phyloP scores from a whole-genome alignment of 164 flowering plant species.

The Euptelea pleiosperma region DNA sequence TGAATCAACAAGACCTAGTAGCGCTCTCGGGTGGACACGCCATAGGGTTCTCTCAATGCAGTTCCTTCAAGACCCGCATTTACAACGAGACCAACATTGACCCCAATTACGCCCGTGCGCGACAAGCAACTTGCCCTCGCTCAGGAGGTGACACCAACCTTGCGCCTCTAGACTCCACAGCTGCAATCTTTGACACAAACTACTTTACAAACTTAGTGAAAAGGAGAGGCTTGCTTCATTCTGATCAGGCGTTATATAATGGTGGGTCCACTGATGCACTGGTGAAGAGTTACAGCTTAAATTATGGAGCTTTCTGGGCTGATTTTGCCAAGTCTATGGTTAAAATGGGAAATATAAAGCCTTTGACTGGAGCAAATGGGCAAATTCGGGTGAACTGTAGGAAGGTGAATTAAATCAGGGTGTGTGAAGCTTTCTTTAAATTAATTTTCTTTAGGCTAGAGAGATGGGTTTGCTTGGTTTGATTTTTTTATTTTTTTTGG shows the following conservation, averaged over 20 bases:
- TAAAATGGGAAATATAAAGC: constrained; percentile 31
- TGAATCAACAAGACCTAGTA: too few species aligned
- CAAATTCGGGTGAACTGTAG: constrained; percentile 28
- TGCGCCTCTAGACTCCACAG: constrained; percentile 23
- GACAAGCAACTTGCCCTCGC: constrained; percentile 19
- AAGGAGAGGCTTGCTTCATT: constrained; percentile 27
- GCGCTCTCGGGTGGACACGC: constrained; percentile 34
- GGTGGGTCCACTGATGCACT: constrained; percentile 27
- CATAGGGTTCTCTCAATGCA: constrained; percentile 29
- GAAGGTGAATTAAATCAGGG: constrained; percentile 24
- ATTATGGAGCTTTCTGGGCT: constrained; percentile 9
- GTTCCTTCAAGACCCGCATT: constrained; percentile 17
- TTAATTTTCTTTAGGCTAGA: too few species aligned
- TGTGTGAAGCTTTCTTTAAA: too few species aligned
- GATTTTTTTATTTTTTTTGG: too few species aligned
- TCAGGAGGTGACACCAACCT: constrained; percentile 20
- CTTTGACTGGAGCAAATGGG: constrained; percentile 27
- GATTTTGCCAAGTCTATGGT: constrained; percentile 28
- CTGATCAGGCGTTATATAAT: constrained; percentile 29
- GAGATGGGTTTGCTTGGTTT: too few species aligned
- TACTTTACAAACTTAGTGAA: constrained; percentile 23
- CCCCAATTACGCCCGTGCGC: constrained; percentile 18
- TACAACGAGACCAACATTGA: constrained; percentile 30
- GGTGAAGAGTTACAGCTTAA: constrained; percentile 15
- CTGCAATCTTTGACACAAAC: constrained; percentile 19